phyloP scores from a whole-genome alignment of 2,329 filamentous ascomycete species.

The Arthroderma uncinatum region DNA sequence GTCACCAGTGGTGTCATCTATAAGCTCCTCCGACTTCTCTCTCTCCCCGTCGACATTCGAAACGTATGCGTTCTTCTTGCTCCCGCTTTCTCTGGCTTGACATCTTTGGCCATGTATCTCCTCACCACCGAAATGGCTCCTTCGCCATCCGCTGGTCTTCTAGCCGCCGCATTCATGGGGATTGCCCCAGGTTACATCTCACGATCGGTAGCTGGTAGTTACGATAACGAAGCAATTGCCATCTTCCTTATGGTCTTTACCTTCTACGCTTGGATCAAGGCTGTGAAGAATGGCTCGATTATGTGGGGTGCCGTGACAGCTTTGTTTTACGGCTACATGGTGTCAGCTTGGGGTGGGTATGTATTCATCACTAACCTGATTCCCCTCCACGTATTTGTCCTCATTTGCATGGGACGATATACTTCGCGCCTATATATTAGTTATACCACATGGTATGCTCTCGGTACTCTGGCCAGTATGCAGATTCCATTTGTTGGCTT shows the following conservation, averaged over 20 bases:
- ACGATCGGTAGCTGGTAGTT: constrained; percentile 91
- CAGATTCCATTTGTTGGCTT: constrained; percentile 99
- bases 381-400: constrained; percentile 82
- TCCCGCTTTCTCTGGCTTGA: constrained; percentile 86
- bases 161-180: constrained; percentile 93
- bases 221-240: constrained; percentile 98
- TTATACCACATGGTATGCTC: constrained; percentile 95
- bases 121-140: constrained; percentile 94
- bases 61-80: constrained; percentile 97
- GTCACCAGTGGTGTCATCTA: constrained; percentile 97
- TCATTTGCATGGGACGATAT: constrained; percentile 94
- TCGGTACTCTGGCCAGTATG: constrained; percentile 95
- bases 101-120: constrained; percentile 84
- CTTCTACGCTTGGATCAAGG: constrained; percentile 98
- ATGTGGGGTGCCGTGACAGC: constrained; percentile 93
- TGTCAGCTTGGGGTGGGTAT: constrained; percentile 98
- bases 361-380: constrained; percentile 98
- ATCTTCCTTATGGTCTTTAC: constrained; percentile 98
- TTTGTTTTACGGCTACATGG: constrained; percentile 99
- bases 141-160: constrained; percentile 86
- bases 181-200: constrained; percentile 97
- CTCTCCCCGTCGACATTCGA: constrained; percentile 91
- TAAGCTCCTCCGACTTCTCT: constrained; percentile 77
- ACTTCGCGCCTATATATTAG: constrained; percentile 89
- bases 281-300: constrained; percentile 88